Base-by-base conservation (phyloP, 2,329 filamentous ascomycete species). In the Stachybotrys echinatus region DNA sequence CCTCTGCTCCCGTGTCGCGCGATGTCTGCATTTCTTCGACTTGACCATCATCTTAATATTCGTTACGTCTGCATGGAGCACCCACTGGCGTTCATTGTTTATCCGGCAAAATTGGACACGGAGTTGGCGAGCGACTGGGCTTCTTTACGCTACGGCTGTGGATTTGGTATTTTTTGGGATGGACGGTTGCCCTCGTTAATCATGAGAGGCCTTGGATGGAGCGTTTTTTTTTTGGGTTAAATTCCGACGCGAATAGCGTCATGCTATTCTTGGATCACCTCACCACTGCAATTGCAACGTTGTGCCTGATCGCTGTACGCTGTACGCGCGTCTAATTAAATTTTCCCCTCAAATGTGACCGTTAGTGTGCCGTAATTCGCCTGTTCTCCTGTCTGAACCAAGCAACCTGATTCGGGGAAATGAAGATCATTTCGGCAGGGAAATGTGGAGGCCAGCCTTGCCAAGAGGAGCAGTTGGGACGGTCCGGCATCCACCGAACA, bases 371-470 rank as follows among this genome's bases (percentile, higher is more conserved):
- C 27, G 27, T 34, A 14, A 34, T 34, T 8, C 27, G 14, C 27
- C 27, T 34, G 7, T 31, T 14, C 27, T 34, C 27, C 27, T 14
- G 10, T 34, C 14, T 34, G 10, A n/a, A n/a, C 27, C 27, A 8
- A 14, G 27, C 27, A 34, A 34, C 27, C 10, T 34, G 27, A 34
- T 55, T 54, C 48, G 54, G 46, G 56, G 50, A 58, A 58, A 58
- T 58, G 56, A 58, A 57, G 56, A 58, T 58, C 56, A 58, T 58
- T 57, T 58, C 48, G 10, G 5, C 27, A 14, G 10, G 10, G 10
- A 34, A 34, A 8, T 8, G 27, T 34, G 27, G 27, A 14, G 27
- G 10, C 14, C 10, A 8, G 27, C 27, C 27, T 34, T 34, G 27
- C 27, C 27, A 34, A 34, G 27, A 34, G 14, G 27, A 34, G 27